Evolutionary conservation across 2,329 filamentous ascomycete genomes (phyloP), one percentile per base, ranked within the genome.

Genomic region (Trichoderma afroharzianum): DNA sequence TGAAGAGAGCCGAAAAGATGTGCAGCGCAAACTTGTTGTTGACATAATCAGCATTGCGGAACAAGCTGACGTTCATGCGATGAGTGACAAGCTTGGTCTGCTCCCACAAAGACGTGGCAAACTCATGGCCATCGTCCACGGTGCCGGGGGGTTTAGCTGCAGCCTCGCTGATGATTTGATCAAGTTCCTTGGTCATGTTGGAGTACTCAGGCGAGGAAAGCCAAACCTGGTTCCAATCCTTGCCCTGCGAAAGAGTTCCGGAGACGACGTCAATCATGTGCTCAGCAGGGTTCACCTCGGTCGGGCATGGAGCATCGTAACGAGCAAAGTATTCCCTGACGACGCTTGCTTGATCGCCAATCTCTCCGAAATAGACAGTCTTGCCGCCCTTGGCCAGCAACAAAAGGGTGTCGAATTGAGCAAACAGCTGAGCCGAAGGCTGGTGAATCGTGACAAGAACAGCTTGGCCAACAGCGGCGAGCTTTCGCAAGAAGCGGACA

Each of bases 141-240:
- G 77, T 82, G 67, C 79, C 70, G 5, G 63, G 63, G 4, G 84
- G 79, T 73, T 82, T 84, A 21, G 82, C 73, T 0, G 85, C 84
- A 0, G 91, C 87, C 4, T 88, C 86, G 2, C 83, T 77, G 73
- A 90, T 87, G 73, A 93, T 87, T 2, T 81, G 81, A 55, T 92
- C 87, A 5, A 95, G 92, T 74, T 93, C 89, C 11, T 85, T 79
- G 18, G 87, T 81, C 47, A 92, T 81, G 4, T 83, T 80, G 0
- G 83, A 81, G 73, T 89, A 86, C 76, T 93, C 86, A 1, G 87
- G 83, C 0, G 89, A 93, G n/a, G 85, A 85, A 21, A 86, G 82
- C 92, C 92, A 94, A 74, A 93, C 87, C 47, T 92, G 84, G 77
- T 90, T 91, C 91, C 90, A 93, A 77, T 93, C 87, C 57, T 74